A percentile compares a stretch with the other conserved stretches of the same genome.
These are phyloP conservation scores for Osmozyma mogii DNA, from an alignment of 805 yeast species.

Conservation along the genomic window DNA sequence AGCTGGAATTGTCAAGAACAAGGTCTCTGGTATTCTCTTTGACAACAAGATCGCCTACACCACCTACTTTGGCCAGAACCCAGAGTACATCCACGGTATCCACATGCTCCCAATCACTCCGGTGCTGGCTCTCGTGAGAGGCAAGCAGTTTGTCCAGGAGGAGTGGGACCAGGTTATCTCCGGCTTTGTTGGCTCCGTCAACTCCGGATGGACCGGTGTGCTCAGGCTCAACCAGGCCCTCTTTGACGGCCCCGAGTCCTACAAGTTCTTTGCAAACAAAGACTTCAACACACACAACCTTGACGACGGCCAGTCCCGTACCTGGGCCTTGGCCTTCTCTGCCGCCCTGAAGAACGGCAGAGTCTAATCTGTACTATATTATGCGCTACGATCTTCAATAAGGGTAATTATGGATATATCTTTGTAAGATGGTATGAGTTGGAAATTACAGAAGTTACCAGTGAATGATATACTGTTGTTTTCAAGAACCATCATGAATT, in stretches of 20 bases:
- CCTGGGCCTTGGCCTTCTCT: slow-evolving; percentile 55
- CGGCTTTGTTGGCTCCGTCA: slow-evolving; percentile 30
- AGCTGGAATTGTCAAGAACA: slow-evolving; percentile 41
- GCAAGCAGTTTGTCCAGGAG: slow-evolving; percentile 32
- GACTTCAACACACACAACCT: slow-evolving; percentile 29
- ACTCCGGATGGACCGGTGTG: slow-evolving; percentile 62
- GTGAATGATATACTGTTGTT: too few species aligned
- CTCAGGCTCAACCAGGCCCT: slow-evolving; percentile 38
- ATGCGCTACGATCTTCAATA: too few species aligned
- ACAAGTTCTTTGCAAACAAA: slow-evolving; percentile 43
- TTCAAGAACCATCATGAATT: too few species aligned
- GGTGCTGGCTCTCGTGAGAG: slow-evolving; percentile 47
- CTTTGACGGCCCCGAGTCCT: slow-evolving; percentile 40
- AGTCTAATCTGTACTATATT: too few species aligned
- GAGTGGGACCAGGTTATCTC: slow-evolving; percentile 17
- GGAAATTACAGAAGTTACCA: too few species aligned
- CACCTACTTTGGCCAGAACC: slow-evolving; percentile 57
- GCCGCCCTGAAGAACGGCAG: slow-evolving; percentile 44
- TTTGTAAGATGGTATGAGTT: too few species aligned
- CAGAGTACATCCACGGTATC: slow-evolving; percentile 67
- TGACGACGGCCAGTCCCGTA: slow-evolving; percentile 56
- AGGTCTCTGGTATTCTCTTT: slow-evolving; percentile 61
- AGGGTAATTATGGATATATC: too few species aligned
- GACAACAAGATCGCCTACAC: slow-evolving; percentile 70
- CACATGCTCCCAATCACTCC: slow-evolving; percentile 74